A percentile compares a stretch with the other conserved stretches of the same genome.
Conservation (phyloP, 116 monocot species). For the Phalaenopsis hybrid region DNA sequence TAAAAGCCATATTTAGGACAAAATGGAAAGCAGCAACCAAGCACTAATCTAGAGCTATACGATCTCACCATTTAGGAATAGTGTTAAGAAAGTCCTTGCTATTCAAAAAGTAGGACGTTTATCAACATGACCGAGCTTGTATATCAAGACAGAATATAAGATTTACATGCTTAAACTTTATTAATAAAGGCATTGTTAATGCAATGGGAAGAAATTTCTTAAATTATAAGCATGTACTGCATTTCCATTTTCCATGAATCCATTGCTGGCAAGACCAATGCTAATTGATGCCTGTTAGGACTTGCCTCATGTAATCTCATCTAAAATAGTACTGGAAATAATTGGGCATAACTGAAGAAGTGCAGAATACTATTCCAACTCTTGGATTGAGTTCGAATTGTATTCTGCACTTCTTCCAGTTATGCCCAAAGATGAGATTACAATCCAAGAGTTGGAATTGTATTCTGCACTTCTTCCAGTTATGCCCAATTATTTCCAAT, state of each 20-base stretch:
- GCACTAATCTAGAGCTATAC: conserved; percentile 2
- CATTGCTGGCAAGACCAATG: not conserved
- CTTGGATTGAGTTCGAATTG: too few species aligned
- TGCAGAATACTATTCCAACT: too few species aligned
- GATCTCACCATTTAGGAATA: not conserved
- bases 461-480: not conserved
- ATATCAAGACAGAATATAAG: not conserved
- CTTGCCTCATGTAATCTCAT: not conserved
- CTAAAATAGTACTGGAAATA: not conserved
- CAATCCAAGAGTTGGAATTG: not conserved
- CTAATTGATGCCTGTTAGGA: not conserved
- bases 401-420: too few species aligned
- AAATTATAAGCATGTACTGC: not conserved
- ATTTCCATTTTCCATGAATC: not conserved
- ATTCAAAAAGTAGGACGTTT: not conserved
- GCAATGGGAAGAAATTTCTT: not conserved
- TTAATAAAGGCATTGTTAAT: not conserved
- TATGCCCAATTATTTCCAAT: not conserved
- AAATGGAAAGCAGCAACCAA: not conserved
- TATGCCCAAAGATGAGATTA: too few species aligned
- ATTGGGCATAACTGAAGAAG: not conserved
- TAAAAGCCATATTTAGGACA: not conserved
- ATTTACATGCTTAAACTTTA: not conserved
- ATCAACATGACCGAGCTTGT: not conserved
- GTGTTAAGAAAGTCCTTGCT: not conserved